phyloP scores from a whole-genome alignment of 2,329 filamentous ascomycete genomes.

The Trichophyton benhamiae region DNA sequence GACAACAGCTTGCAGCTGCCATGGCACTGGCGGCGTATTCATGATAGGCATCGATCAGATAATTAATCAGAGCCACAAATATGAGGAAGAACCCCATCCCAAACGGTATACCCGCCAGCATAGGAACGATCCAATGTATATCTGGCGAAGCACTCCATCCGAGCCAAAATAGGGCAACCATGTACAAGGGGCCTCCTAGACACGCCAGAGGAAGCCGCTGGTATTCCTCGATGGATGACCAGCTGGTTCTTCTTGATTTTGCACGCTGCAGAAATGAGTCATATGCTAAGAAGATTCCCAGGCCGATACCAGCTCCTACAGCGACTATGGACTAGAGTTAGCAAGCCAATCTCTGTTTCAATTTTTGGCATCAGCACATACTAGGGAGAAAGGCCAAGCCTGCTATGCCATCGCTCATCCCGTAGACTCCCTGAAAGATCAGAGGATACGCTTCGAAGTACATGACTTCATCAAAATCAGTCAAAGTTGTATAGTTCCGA shows the following conservation, averaged over 20 bases:
- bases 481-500: neutral
- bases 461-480: neutral
- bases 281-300: too few relatives aligned
- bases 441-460: neutral
- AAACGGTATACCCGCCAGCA: constrained; percentile 50
- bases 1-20: too few relatives aligned
- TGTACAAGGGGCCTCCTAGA: too few relatives aligned
- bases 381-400: constrained; percentile 11
- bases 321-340: neutral
- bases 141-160: too few relatives aligned
- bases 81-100: constrained; percentile 50
- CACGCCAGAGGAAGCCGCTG: too few relatives aligned
- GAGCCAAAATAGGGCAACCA: too few relatives aligned
- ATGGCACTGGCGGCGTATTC: too few relatives aligned
- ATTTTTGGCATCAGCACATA: neutral
- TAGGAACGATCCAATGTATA: constrained; percentile 36
- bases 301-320: neutral
- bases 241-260: too few relatives aligned
- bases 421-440: constrained; percentile 6
- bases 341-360: neutral
- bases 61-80: constrained; percentile 55
- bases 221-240: too few relatives aligned
- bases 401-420: constrained; percentile 9
- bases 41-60: constrained; percentile 45
- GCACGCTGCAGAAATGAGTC: too few relatives aligned